phyloP scores from a whole-genome alignment of 306 rosid genomes.

The Citrullus amarus region DNA sequence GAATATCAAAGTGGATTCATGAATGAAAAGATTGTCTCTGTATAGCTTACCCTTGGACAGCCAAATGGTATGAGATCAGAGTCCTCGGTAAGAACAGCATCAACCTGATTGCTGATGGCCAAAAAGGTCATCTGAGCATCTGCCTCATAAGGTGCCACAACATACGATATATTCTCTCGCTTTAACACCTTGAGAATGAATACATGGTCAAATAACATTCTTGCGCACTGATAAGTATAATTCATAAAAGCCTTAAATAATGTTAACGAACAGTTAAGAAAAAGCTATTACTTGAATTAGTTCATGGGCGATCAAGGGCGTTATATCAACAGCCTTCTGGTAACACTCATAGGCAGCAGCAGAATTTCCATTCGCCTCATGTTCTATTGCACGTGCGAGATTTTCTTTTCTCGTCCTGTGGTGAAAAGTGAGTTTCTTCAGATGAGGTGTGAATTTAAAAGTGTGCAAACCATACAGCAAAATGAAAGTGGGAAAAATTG shows the following conservation, averaged over 20 bases:
- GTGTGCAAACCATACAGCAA: not conserved
- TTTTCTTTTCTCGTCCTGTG: conserved; percentile 73
- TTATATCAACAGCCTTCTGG: conserved; percentile 94
- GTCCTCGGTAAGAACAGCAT: conserved; percentile 86
- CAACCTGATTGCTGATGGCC: conserved; percentile 67
- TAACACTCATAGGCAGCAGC: conserved; percentile 84
- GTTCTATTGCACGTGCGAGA: conserved; percentile 70
- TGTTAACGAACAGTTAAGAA: not conserved
- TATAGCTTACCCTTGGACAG: conserved; percentile 72
- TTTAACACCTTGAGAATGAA: conserved; percentile 50
- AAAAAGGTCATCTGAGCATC: conserved; percentile 96
- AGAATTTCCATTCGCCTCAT: conserved; percentile 64
- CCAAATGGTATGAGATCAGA: conserved; percentile 96
- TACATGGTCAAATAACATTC: not conserved
- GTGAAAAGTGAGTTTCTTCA: conserved; percentile 3
- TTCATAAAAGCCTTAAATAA: not conserved
- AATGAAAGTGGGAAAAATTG: not conserved
- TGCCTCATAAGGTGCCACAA: conserved; percentile 98
- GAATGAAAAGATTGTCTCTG: not conserved
- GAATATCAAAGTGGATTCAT: not conserved
- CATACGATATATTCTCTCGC: conserved; percentile 52
- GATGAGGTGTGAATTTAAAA: not conserved
- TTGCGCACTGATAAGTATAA: not conserved
- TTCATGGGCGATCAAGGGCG: conserved; percentile 60
- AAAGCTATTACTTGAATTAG: conserved; percentile 52